A percentile compares a stretch with the other conserved stretches of the same genome.
Evolutionary conservation across 768 basidiomycete species (phyloP).

Genomic region (Termitomyces sp.): DNA sequence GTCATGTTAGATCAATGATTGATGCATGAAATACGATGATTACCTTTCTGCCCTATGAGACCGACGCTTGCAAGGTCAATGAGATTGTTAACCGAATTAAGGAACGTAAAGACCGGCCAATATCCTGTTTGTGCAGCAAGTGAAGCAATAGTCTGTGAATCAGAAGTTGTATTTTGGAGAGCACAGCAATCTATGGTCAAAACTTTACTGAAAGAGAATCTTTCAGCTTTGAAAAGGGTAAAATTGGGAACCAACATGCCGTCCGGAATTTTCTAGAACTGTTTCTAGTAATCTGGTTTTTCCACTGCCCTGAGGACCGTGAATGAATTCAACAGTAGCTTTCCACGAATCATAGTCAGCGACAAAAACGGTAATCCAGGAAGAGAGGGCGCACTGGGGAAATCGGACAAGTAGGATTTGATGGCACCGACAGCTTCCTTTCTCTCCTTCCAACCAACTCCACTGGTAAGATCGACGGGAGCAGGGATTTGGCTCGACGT

Average conservation of each 20-base stretch:
- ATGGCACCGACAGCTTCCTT: slow-evolving; percentile 68
- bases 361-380: neutral
- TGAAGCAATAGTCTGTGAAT: slow-evolving; percentile 57
- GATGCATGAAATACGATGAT: neutral
- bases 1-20: neutral
- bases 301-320: slow-evolving; percentile 83
- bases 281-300: slow-evolving; percentile 57
- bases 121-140: slow-evolving; percentile 85
- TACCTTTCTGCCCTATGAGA: slow-evolving; percentile 93
- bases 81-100: slow-evolving; percentile 74
- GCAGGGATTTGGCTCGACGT: slow-evolving; percentile 18
- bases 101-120: slow-evolving; percentile 83
- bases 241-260: slow-evolving; percentile 31
- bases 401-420: slow-evolving; percentile 68
- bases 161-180: slow-evolving; percentile 65
- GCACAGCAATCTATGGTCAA: slow-evolving; percentile 82
- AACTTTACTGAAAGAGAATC: slow-evolving; percentile 41
- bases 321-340: slow-evolving; percentile 76
- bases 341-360: neutral
- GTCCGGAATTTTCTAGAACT: slow-evolving; percentile 46
- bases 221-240: neutral
- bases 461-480: slow-evolving; percentile 17
- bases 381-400: slow-evolving; percentile 52
- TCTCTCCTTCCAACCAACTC: slow-evolving; percentile 80
- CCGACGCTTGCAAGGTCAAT: slow-evolving; percentile 92